Conservation (phyloP, 371 early-diverging fungal species). For the Quaeritorhiza haematococci region DNA sequence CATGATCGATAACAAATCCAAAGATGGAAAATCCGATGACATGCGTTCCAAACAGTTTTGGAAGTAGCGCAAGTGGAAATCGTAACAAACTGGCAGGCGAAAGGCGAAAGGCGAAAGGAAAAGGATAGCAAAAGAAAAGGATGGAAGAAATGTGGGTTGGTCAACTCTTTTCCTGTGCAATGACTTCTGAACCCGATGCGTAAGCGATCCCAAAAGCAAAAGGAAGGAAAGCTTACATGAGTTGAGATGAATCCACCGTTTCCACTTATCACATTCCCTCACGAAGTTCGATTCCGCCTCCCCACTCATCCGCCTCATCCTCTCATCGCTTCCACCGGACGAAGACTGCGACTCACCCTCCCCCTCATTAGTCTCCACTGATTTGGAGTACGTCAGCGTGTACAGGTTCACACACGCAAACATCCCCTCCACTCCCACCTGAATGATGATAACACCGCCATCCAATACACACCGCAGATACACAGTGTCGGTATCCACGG, state of each 20-base stretch:
- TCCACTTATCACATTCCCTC: slow-evolving; percentile 62
- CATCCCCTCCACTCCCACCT: slow-evolving; percentile 62
- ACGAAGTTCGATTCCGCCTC: slow-evolving; percentile 51
- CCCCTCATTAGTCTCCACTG: slow-evolving; percentile 52
- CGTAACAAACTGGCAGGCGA: slow-evolving; percentile 52
- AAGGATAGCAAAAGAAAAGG: slow-evolving; percentile 3
- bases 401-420: slow-evolving; percentile 72
- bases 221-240: slow-evolving; percentile 45
- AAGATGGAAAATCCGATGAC: slow-evolving; percentile 25
- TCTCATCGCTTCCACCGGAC: slow-evolving; percentile 27
- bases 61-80: slow-evolving; percentile 69
- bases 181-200: no score
- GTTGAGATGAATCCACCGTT: slow-evolving; percentile 67
- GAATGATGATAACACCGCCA: slow-evolving; percentile 68
- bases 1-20: slow-evolving; percentile 61
- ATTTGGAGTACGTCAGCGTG: slow-evolving; percentile 63
- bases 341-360: no score
- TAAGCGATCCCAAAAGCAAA: slow-evolving; percentile 1
- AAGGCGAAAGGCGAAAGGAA: background rate
- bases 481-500: slow-evolving; percentile 52
- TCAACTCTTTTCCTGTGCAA: no score
- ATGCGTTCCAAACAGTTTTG: slow-evolving; percentile 48
- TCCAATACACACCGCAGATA: slow-evolving; percentile 62
- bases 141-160: no score
- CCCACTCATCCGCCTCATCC: slow-evolving; percentile 27